Conservation (phyloP, 371 early-diverging fungal genomes). For the Mortierella sp. region DNA sequence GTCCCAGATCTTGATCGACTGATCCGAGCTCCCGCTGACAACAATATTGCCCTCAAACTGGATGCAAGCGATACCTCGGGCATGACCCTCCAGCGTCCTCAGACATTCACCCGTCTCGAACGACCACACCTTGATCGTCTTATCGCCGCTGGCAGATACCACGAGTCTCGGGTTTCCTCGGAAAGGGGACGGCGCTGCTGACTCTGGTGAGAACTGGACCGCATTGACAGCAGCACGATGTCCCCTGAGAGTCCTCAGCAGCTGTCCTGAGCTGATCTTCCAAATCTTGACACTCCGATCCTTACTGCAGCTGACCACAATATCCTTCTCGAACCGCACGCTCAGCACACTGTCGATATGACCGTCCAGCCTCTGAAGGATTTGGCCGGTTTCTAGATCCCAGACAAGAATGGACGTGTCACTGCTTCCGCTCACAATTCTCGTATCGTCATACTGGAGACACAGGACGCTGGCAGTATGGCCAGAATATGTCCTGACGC, state of each 20-base stretch:
- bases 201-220: slow-evolving; percentile 66
- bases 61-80: slow-evolving; percentile 86
- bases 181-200: slow-evolving; percentile 20
- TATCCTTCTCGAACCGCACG: slow-evolving; percentile 71
- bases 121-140: slow-evolving; percentile 78
- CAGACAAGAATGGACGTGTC: slow-evolving; percentile 87
- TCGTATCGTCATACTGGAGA: slow-evolving; percentile 80
- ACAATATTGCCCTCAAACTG: slow-evolving; percentile 82
- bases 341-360: slow-evolving; percentile 82
- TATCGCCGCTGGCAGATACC: slow-evolving; percentile 87
- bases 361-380: slow-evolving; percentile 68
- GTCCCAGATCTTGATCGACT: slow-evolving; percentile 90
- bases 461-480: slow-evolving; percentile 90
- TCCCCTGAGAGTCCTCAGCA: slow-evolving; percentile 62
- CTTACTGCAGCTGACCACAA: slow-evolving; percentile 88
- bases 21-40: slow-evolving; percentile 88
- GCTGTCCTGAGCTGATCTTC: slow-evolving; percentile 69
- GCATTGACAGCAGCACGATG: slow-evolving; percentile 86
- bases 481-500: slow-evolving; percentile 72
- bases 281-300: slow-evolving; percentile 90
- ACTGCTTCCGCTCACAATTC: slow-evolving; percentile 88
- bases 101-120: slow-evolving; percentile 69
- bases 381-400: slow-evolving; percentile 77
- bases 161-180: slow-evolving; percentile 62
- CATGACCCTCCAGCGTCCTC: slow-evolving; percentile 67